These are phyloP conservation scores for Scenedesmus sp. DNA, from an alignment of 163 green algal species.

Conservation along the genomic window DNA sequence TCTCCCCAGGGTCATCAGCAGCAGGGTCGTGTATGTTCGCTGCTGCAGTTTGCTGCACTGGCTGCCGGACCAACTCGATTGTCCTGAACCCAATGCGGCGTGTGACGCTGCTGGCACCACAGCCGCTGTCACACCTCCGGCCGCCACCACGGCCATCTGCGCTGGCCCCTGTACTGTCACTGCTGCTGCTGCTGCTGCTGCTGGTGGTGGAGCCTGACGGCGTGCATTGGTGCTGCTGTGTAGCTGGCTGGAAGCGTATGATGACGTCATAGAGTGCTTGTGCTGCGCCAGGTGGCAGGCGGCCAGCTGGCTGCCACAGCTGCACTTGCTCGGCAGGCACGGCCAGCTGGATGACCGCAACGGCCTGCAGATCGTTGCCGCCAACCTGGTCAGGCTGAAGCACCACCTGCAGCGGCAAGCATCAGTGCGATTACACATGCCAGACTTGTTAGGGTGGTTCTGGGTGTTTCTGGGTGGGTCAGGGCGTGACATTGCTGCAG, in stretches of 20 bases:
- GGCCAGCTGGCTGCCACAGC: conserved; percentile 86
- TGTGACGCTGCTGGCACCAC: not conserved
- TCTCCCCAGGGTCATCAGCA: not conserved
- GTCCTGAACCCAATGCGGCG: conserved; percentile 76
- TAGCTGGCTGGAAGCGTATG: conserved; percentile 48
- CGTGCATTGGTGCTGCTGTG: not conserved
- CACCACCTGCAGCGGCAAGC: not conserved
- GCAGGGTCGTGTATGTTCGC: not conserved
- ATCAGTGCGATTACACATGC: not conserved
- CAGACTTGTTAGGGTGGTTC: no score
- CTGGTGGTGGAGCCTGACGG: not conserved
- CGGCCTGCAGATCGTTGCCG: conserved; percentile 26
- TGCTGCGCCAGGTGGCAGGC: conserved; percentile 36
- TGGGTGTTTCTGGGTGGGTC: no score
- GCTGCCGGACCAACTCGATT: conserved; percentile 72
- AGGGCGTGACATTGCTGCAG: no score
- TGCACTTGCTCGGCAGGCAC: conserved; percentile 43
- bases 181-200: conserved; percentile 7
- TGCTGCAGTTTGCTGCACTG: conserved; percentile 43
- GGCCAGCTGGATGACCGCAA: not conserved
- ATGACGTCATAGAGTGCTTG: conserved; percentile 74
- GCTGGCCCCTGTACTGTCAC: not conserved
- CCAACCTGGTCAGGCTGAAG: not conserved
- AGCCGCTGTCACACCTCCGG: not conserved
- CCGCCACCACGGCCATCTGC: not conserved